These are phyloP conservation scores for Acanthamoeba healyi DNA, from an alignment of 208 protist species.

Conservation along the genomic window DNA sequence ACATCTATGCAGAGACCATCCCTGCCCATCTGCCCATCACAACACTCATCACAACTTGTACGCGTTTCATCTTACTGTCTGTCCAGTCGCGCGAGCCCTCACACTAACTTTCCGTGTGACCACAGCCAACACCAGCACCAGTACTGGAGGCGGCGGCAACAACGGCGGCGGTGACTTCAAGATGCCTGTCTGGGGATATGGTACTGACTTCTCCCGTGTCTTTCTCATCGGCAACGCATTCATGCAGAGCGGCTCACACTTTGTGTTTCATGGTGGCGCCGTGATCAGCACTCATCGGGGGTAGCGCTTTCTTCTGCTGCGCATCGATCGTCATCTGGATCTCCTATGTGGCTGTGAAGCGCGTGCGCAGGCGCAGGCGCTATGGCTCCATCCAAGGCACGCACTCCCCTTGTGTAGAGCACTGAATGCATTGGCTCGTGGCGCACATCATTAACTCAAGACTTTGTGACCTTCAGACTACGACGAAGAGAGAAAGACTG, in stretches of 20 bases:
- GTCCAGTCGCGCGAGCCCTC: neutral
- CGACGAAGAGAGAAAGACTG: neutral
- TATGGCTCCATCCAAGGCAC: conserved; percentile 33
- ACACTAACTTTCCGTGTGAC: neutral
- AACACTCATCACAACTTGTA: conserved; percentile 41
- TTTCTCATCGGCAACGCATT: too few relatives aligned
- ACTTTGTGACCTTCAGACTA: neutral
- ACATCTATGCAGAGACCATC: conserved; percentile 39
- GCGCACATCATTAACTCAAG: too few relatives aligned
- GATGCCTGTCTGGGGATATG: conserved; percentile 56
- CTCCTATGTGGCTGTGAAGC: conserved; percentile 11
- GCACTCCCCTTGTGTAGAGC: neutral
- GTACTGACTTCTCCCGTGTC: neutral
- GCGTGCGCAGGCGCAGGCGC: neutral
- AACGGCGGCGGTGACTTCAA: neutral
- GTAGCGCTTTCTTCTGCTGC: neutral
- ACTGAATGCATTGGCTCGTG: neutral
- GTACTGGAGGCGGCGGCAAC: neutral
- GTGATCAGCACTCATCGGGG: conserved; percentile 31
- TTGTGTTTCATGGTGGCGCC: neutral
- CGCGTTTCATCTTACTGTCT: neutral
- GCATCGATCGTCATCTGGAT: neutral
- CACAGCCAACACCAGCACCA: neutral
- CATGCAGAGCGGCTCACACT: too few relatives aligned
- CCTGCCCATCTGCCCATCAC: conserved; percentile 39